Conservation (phyloP, 2,329 filamentous ascomycete species). For the Fusarium algeriense region DNA sequence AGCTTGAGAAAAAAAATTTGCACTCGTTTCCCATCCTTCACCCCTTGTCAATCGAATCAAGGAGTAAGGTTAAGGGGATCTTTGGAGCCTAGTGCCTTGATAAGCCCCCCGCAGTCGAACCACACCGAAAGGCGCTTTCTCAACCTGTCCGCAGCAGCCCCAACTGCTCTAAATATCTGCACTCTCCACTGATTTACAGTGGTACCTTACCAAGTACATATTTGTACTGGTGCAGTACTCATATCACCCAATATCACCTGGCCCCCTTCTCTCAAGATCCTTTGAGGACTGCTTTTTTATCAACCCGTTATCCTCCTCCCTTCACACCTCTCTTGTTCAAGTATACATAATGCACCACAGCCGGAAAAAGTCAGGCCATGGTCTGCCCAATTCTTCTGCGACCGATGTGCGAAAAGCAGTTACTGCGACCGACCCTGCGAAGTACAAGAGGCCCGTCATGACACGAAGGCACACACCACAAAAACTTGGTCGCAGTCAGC, state of each 20-base stretch:
- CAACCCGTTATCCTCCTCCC: conserved; percentile 21
- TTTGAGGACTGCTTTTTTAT: conserved; percentile 30
- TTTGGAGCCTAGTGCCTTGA: conserved; percentile 38
- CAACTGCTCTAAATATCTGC: conserved; percentile 38
- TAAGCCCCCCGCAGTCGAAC: conserved; percentile 47
- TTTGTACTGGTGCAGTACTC: conserved; percentile 33
- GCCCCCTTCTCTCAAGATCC: conserved; percentile 28
- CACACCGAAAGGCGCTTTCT: conserved; percentile 40
- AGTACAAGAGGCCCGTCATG: conserved; percentile 62
- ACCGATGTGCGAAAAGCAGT: conserved; percentile 68
- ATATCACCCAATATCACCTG: conserved; percentile 40
- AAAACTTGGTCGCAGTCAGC: conserved; percentile 64
- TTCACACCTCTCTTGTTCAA: conserved; percentile 13
- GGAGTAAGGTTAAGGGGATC: conserved; percentile 41
- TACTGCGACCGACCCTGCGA: conserved; percentile 59
- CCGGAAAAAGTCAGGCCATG: conserved; percentile 68
- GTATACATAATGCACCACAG: conserved; percentile 64
- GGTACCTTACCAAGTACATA: conserved; percentile 33
- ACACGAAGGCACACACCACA: conserved; percentile 60
- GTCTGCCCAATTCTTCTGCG: conserved; percentile 64
- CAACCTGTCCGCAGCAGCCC: conserved; percentile 28
- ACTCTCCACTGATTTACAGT: conserved; percentile 40
- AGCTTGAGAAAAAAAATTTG: conserved; percentile 44
- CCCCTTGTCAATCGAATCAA: conserved; percentile 41
- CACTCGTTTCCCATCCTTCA: conserved; percentile 25